phyloP scores from a whole-genome alignment of 2,329 filamentous ascomycete species.

The Akanthomyces muscarius region DNA sequence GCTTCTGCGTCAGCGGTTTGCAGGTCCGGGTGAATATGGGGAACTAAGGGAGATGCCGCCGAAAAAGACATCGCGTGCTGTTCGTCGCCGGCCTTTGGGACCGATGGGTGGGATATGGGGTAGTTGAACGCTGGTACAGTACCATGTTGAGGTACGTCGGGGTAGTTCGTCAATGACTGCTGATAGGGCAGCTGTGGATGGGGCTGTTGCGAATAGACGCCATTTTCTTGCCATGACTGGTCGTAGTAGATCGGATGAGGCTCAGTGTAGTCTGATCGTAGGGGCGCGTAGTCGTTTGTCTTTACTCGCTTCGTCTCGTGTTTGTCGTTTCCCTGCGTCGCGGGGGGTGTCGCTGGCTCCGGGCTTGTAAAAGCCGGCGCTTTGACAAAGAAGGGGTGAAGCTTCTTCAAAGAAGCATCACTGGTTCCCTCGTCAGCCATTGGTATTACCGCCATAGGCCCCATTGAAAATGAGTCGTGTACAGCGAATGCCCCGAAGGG shows the following conservation, averaged over 20 bases:
- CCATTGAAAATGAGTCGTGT: constrained; percentile 32
- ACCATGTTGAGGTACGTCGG: neutral
- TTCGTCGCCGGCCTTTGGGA: too few species aligned
- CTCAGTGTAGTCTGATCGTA: constrained; percentile 12
- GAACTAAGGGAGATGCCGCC: neutral
- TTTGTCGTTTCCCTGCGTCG: neutral
- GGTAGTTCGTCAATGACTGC: neutral
- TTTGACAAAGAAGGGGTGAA: constrained; percentile 54
- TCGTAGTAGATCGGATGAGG: neutral
- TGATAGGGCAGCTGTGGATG: neutral
- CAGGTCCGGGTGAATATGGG: neutral
- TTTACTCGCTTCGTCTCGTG: constrained; percentile 39
- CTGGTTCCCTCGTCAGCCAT: constrained; percentile 42
- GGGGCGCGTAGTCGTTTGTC: constrained; percentile 28
- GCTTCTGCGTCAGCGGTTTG: neutral
- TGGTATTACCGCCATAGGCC: constrained; percentile 37
- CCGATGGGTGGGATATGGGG: neutral
- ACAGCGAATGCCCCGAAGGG: constrained; percentile 4
- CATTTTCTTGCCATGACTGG: neutral
- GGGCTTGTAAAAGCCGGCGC: neutral
- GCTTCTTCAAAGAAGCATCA: constrained; percentile 38
- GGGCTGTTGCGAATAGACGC: neutral
- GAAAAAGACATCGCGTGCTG: neutral
- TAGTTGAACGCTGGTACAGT: neutral
- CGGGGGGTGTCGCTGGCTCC: neutral